Percentiles rank a stretch among this genome's conserved stretches.
Conservation (phyloP, 805 yeast genomes). For the Monosporozyma solicola region DNA sequence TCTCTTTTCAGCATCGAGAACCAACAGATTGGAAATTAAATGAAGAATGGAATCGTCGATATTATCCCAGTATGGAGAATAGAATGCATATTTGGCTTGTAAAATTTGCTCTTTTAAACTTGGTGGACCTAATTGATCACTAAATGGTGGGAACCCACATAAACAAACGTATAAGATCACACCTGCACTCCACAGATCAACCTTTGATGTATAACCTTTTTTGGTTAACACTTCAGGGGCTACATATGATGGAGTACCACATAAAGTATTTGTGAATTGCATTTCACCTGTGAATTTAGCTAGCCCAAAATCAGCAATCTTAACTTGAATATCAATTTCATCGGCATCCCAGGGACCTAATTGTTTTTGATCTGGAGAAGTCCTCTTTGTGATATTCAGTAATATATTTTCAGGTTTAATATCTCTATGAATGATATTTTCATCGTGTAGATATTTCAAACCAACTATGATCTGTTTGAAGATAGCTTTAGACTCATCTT, state of each 20-base stretch:
- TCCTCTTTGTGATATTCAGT: constrained; percentile 39
- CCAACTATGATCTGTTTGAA: constrained; percentile 61
- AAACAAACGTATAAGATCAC: constrained; percentile 69
- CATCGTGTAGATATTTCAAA: constrained; percentile 53
- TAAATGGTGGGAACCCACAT: constrained; percentile 80
- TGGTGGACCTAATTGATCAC: constrained; percentile 76
- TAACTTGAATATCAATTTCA: constrained; percentile 56
- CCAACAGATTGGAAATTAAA: constrained; percentile 51
- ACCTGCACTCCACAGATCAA: constrained; percentile 78
- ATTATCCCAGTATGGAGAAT: constrained; percentile 72
- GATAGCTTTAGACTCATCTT: constrained; percentile 52
- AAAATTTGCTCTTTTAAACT: constrained; percentile 66
- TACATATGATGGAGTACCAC: constrained; percentile 84
- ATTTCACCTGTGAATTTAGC: constrained; percentile 56
- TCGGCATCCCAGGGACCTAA: constrained; percentile 38
- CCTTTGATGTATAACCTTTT: constrained; percentile 55
- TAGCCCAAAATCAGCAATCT: constrained; percentile 76
- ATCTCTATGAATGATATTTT: constrained; percentile 69
- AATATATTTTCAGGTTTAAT: constrained; percentile 72
- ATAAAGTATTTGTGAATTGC: constrained; percentile 65
- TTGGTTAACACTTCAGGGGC: constrained; percentile 68
- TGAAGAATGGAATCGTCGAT: constrained; percentile 59
- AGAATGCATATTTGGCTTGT: constrained; percentile 60
- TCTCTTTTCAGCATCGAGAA: constrained; percentile 58
- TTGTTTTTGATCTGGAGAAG: constrained; percentile 22